These are phyloP conservation scores for Penium margaritaceum DNA, from an alignment of 139 green algal species.

Conservation along the genomic window DNA sequence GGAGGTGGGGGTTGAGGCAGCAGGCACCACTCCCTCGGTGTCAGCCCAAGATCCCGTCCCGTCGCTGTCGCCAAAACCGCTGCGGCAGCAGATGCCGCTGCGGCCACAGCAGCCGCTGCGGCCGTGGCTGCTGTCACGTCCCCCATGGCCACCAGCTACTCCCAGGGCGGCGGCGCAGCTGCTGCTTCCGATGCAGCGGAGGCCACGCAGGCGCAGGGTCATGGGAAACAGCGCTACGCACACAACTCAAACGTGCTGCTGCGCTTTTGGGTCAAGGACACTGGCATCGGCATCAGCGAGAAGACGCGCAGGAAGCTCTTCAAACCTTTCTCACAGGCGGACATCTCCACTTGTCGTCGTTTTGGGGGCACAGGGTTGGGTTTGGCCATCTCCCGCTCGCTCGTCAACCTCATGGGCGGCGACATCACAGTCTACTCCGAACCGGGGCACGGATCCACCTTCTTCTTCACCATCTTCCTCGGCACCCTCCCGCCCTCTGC, in stretches of 20 bases:
- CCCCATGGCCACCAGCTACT: too few relatives aligned
- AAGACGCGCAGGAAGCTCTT: conserved; percentile 44
- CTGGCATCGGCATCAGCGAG: conserved; percentile 55
- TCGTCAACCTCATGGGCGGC: conserved; percentile 1
- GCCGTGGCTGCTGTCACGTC: too few relatives aligned
- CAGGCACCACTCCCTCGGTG: too few relatives aligned
- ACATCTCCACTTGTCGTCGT: conserved; percentile 58
- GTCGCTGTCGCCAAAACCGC: too few relatives aligned
- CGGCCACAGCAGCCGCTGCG: too few relatives aligned
- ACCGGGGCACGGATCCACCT: not conserved
- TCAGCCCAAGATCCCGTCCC: too few relatives aligned
- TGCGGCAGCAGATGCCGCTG: too few relatives aligned
- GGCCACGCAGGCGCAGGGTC: too few relatives aligned
- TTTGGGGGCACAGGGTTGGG: conserved; percentile 67
- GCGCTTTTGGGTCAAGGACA: conserved; percentile 51
- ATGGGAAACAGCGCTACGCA: too few relatives aligned
- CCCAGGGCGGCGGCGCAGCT: not conserved
- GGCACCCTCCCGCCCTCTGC: too few relatives aligned
- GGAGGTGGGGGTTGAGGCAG: not conserved
- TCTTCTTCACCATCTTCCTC: conserved; percentile 2
- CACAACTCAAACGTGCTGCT: conserved; percentile 1
- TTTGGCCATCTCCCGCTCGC: conserved; percentile 35
- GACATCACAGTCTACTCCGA: not conserved
- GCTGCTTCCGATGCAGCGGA: not conserved
- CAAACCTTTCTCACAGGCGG: conserved; percentile 50